Base-by-base conservation (phyloP, 1,284 basidiomycete species). In the Phellinidium pouzarii region DNA sequence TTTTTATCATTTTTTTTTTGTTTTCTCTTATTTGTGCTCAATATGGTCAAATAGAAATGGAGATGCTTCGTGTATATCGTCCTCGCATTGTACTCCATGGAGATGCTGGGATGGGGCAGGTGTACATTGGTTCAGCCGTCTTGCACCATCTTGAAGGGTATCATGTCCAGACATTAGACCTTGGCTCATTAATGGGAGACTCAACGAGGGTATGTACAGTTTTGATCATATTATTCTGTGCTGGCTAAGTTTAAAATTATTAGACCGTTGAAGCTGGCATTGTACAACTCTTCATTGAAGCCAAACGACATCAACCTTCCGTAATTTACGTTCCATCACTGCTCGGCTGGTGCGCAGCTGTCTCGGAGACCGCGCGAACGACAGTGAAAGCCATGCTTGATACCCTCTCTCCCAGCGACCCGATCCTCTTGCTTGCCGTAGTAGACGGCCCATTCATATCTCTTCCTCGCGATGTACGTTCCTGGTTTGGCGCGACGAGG, bases 281-380 rank as follows among this genome's bases (percentile, higher is more conserved):
- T 52, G 91, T 98, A 1, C 95, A 98, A 61, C 77, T 97, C n/a
- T 98, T 99, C 62, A 80, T 94, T 17, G 96, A 99, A 67, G 96
- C 96, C 0, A 98, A 97, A 66, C 84, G 96, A 26, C 92, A 97
- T 65, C 94, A 97, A 62, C 96, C 96, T 0, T 94, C 93, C 0
- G 85, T 99, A 40, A 79, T 99, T 46, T 99, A 94, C 68, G 92
- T 99, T 44, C 96, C 95, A 0, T 90, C 91, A 0, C 75, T 99
- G 1, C 66, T 83, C 0, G 82, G 87, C 5, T 99, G 95, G 94
- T 87, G 88, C 50, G 73, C 82, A 1, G 84, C 92, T 1, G 78
- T 99, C 7, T 80, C 87, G 0, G 94, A 98, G 58, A 84, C 85
- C 0, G 81, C 93, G 1, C 79, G 91, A 19, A 80, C 85, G 2